Percentiles rank a stretch among this genome's conserved stretches.
These are phyloP conservation scores for Phytopythium litorale DNA, from an alignment of 352 stramenopile species.

Conservation along the genomic window DNA sequence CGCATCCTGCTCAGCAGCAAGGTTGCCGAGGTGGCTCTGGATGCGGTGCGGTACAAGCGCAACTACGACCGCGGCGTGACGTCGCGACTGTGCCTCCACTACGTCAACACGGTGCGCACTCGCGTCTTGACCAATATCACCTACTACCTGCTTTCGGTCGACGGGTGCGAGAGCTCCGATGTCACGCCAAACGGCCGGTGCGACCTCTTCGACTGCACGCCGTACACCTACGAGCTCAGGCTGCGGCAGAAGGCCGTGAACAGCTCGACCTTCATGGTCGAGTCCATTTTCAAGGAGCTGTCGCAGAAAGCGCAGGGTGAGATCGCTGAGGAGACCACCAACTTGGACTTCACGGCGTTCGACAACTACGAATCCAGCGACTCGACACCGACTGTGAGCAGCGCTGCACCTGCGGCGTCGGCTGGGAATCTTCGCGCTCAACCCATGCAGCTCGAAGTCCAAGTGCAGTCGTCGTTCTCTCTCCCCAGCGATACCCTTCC, in stretches of 20 bases:
- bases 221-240: constrained; percentile 25
- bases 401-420: not conserved
- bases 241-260: constrained; percentile 18
- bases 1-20: constrained; percentile 13
- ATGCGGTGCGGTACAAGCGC: constrained; percentile 30
- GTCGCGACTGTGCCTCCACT: constrained; percentile 35
- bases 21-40: constrained; percentile 23
- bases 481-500: not conserved
- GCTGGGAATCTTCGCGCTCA: not conserved
- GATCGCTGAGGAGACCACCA: constrained; percentile 23
- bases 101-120: constrained; percentile 28
- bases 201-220: constrained; percentile 23
- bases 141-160: constrained; percentile 21
- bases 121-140: constrained; percentile 12
- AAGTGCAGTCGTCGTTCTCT: not conserved
- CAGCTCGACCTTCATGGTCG: constrained; percentile 22
- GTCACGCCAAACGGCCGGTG: constrained; percentile 16
- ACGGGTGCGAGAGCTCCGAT: constrained; percentile 17
- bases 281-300: constrained; percentile 24
- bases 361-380: not conserved
- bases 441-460: not conserved
- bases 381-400: not conserved
- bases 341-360: constrained; percentile 21
- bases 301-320: constrained; percentile 22
- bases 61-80: constrained; percentile 34